phyloP scores from a whole-genome alignment of 108 stramenopile species.

The Mediolabrus comicus region DNA sequence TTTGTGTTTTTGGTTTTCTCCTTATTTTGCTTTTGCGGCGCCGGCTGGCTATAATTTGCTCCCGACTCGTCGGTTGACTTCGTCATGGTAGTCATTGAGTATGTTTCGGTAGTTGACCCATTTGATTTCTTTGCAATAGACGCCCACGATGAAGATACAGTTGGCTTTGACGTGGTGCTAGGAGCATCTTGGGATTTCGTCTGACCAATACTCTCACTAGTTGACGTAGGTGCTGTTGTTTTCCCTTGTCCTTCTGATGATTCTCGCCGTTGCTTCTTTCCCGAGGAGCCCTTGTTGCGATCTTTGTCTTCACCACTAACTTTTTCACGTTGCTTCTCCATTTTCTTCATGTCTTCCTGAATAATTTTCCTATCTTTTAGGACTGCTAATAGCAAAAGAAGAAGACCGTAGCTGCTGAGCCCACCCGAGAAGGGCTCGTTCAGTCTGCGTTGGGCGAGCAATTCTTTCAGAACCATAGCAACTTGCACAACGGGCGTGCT shows the following conservation, averaged over 20 bases:
- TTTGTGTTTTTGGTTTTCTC: constrained; percentile 1
- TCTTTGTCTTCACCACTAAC: constrained; percentile 33
- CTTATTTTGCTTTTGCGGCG: constrained; percentile 41
- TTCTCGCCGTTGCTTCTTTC: constrained; percentile 2
- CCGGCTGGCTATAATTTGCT: constrained; percentile 14
- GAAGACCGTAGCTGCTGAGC: constrained; percentile 92
- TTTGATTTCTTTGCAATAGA: constrained; percentile 59
- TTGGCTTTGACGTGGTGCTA: constrained; percentile 29
- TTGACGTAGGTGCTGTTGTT: not conserved
- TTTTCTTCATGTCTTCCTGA: constrained; percentile 65
- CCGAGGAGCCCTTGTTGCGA: not conserved
- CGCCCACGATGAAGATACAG: constrained; percentile 59
- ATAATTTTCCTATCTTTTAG: constrained; percentile 76
- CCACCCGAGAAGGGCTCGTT: constrained; percentile 97
- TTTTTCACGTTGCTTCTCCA: constrained; percentile 65
- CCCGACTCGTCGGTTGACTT: constrained; percentile 27
- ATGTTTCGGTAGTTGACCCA: constrained; percentile 32
- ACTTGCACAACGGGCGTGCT: constrained; percentile 78
- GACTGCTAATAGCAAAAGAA: constrained; percentile 83
- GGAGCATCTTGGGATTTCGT: constrained; percentile 12
- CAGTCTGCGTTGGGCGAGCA: constrained; percentile 83
- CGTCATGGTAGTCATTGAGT: constrained; percentile 29
- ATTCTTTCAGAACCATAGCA: constrained; percentile 87
- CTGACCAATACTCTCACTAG: not conserved
- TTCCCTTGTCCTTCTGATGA: not conserved